These are phyloP conservation scores for Saccharomycopsis lassenensis DNA, from an alignment of 805 yeast species.

Conservation along the genomic window DNA sequence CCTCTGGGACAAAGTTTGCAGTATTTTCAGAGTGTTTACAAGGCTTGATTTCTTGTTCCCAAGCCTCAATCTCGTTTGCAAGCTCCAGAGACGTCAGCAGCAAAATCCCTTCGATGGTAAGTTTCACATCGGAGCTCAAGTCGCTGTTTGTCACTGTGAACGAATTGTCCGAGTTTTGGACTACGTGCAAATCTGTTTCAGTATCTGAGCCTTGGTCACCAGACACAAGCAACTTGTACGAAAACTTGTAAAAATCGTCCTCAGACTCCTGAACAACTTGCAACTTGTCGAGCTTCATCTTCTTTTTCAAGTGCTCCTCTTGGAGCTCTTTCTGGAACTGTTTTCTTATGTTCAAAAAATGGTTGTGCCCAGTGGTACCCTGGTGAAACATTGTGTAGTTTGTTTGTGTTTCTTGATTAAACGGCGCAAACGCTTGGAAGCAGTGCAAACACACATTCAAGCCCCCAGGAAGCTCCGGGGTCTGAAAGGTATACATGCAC, in stretches of 20 bases:
- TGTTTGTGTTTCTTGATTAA: slow-evolving; percentile 3
- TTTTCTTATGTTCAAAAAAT: slow-evolving; percentile 13
- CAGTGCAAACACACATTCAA: slow-evolving; percentile 17
- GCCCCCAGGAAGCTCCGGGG: slow-evolving; percentile 17
- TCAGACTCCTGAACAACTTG: slow-evolving; percentile 14
- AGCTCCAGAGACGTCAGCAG: slow-evolving; percentile 9
- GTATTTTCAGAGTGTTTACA: slow-evolving; percentile 68
- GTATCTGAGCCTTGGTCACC: slow-evolving; percentile 1
- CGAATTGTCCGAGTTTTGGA: neutral
- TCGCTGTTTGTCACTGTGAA: slow-evolving; percentile 1
- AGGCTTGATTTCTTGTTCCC: slow-evolving; percentile 82
- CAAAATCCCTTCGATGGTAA: slow-evolving; percentile 12
- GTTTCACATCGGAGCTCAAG: slow-evolving; percentile 6
- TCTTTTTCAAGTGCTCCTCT: slow-evolving; percentile 14
- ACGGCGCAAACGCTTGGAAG: slow-evolving; percentile 17
- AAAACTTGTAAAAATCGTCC: slow-evolving; percentile 9
- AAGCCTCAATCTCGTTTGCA: slow-evolving; percentile 66
- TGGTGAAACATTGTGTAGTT: slow-evolving; percentile 13
- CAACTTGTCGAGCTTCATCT: slow-evolving; percentile 16
- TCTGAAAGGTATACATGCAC: slow-evolving; percentile 17
- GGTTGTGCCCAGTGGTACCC: slow-evolving; percentile 13
- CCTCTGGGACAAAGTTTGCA: slow-evolving; percentile 26
- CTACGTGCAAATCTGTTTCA: neutral
- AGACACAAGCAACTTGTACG: slow-evolving; percentile 2
- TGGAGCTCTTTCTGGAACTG: slow-evolving; percentile 13